Percentiles rank a stretch among this genome's conserved stretches.
Conservation (phyloP, 495 filamentous ascomycete species). For the Oidiodendron maius region DNA sequence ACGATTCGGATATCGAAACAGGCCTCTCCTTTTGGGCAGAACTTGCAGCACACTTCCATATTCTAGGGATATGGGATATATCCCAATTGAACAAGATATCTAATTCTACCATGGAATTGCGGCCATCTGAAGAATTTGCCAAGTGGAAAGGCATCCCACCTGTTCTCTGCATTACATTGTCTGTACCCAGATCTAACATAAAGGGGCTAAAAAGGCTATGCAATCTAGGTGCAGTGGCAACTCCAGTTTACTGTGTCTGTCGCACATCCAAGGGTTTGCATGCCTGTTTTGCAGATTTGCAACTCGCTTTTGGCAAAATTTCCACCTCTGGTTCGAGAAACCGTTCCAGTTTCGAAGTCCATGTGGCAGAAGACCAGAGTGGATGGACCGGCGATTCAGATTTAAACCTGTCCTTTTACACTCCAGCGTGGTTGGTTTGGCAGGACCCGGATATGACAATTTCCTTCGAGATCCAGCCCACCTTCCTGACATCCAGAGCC, state of each 20-base stretch:
- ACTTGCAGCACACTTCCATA: slow-evolving; percentile 15
- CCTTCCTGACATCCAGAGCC: background rate
- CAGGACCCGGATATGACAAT: slow-evolving; percentile 14
- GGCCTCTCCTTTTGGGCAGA: too few species aligned
- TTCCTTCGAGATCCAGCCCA: slow-evolving; percentile 18
- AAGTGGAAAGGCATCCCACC: slow-evolving; percentile 24
- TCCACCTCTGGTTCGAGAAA: slow-evolving; percentile 17
- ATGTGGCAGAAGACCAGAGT: background rate
- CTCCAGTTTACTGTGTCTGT: slow-evolving; percentile 11
- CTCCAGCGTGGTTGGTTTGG: background rate
- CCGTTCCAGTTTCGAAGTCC: slow-evolving; percentile 16
- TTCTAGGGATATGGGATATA: slow-evolving; percentile 1
- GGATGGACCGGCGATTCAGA: background rate
- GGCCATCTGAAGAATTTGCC: slow-evolving; percentile 4
- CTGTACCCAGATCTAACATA: slow-evolving; percentile 24
- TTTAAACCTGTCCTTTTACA: slow-evolving; percentile 5
- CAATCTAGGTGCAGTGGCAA: slow-evolving; percentile 7
- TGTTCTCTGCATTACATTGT: slow-evolving; percentile 26
- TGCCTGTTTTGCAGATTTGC: slow-evolving; percentile 21
- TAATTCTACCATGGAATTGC: background rate
- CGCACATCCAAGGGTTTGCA: background rate
- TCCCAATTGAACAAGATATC: slow-evolving; percentile 3
- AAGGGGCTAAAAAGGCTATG: slow-evolving; percentile 8
- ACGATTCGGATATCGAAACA: slow-evolving; percentile 20
- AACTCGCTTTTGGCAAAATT: slow-evolving; percentile 30